Conservation (phyloP, 1,284 basidiomycete species). For the Apiotrichum veenhuisii region DNA sequence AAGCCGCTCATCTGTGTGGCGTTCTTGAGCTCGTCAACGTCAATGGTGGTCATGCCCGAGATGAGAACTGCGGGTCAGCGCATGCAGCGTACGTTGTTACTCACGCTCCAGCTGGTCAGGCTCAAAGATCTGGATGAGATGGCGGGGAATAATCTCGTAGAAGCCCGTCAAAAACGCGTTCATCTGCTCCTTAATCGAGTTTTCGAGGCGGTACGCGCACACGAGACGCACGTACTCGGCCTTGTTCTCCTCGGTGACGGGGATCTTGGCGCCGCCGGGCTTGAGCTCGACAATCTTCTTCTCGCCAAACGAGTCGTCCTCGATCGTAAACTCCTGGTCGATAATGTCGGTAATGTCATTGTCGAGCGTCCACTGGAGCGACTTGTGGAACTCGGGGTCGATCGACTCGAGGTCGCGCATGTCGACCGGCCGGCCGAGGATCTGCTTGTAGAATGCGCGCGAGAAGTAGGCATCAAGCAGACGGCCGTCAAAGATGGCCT, state of each 20-base stretch:
- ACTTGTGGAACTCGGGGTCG: conserved; percentile 72
- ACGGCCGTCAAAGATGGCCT: conserved; percentile 88
- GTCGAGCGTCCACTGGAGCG: conserved; percentile 51
- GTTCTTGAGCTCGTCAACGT: conserved; percentile 96
- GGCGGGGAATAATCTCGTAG: conserved; percentile 63
- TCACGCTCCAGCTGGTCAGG: conserved; percentile 87
- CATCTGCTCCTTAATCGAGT: conserved; percentile 95
- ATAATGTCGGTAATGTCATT: conserved; percentile 50
- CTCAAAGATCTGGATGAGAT: conserved; percentile 67
- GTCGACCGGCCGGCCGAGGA: conserved; percentile 86
- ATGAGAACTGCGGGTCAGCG: conserved; percentile 62
- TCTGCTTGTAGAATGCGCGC: conserved; percentile 87
- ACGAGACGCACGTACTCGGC: conserved; percentile 88
- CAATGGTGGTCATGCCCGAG: conserved; percentile 96
- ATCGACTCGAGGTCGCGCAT: conserved; percentile 93
- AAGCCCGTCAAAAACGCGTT: conserved; percentile 87
- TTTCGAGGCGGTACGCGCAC: conserved; percentile 77
- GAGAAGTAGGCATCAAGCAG: conserved; percentile 98
- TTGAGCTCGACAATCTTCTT: conserved; percentile 83
- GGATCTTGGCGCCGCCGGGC: conserved; percentile 69
- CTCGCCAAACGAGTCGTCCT: conserved; percentile 71
- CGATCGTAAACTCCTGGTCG: conserved; percentile 51
- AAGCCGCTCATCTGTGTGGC: conserved; percentile 55
- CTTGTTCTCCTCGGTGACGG: conserved; percentile 94
- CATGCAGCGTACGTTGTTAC: conserved; percentile 37